Evolutionary conservation across 257 asterid species (phyloP), one percentile per base, ranked within the genome.

Genomic region (Primulina eburnea): DNA sequence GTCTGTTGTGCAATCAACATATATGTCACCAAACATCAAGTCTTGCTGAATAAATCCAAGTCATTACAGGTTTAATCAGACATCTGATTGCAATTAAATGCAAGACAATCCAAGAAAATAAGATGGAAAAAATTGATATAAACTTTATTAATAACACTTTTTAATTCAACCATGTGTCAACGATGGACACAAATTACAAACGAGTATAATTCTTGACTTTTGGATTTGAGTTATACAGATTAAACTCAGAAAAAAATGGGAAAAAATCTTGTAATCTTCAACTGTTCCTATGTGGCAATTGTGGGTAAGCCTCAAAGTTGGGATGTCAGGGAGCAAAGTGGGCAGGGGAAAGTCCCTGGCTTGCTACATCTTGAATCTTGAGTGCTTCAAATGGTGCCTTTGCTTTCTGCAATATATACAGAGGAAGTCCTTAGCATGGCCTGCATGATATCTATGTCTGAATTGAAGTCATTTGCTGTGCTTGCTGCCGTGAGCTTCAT

Each of bases 401-500:
- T 76, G 83, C 85, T 76, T 85, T 80, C 96, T 92, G 85, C 75
- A 70, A 75, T 52, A 55, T 2, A 16, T 50, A 50, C 20, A 50
- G 57, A 16, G 57, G 57, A 50, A 50, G 57, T 16, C 57, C 95
- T 93, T 86, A n/a, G 94, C 71, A 86, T 73, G 69, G 81, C 76
- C 33, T 82, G 86, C 30, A 80, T 65, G 65, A 79, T 70, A 55
- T 83, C 87, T 40, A 80, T 77, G 55, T 86, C 90, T 18, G 87
- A 66, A 73, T 84, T 87, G 91, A 89, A 86, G 81, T 85, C 86
- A 38, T 85, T 56, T 43, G 70, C 75, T n/a, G 81, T 62, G 83
- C 92, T 87, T 60, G 95, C 97, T 30, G 95, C 97, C 11, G 96
- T 83, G 30, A 91, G 96, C 75, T 79, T 91, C 97, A 87, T 84